Base-by-base conservation (phyloP, 192 early-diverging fungal species). In the Backusella sp. region DNA sequence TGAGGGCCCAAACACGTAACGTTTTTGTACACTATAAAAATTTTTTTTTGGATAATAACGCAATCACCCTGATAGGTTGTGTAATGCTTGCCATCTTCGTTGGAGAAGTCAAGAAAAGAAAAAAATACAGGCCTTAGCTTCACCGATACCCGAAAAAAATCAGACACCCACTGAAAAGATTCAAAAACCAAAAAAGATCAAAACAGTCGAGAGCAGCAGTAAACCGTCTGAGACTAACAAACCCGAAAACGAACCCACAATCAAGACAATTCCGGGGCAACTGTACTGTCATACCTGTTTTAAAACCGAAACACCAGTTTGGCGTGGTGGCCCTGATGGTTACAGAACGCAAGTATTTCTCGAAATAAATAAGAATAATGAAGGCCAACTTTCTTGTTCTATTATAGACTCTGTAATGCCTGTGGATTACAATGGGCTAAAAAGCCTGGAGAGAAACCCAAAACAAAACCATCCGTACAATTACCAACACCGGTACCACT, bases 361-460 rank as follows among this genome's bases (percentile, higher is more conserved):
- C 19, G 37, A 39, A 39, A 14, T 36, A 34, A 52, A 19, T 6
- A 32, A 34, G 11, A 28, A 36, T 73, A 5, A 35, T 14, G 56
- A 7, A 56, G 26, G n/a, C 5, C 28, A 39, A 41, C 67, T 41
- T 37, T 36, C 41, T 32, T 44, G 6, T 32, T 62, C 26, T 65
- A 15, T 44, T 69, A 34, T 71, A 78, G 81, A 26, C 75, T 82
- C 6, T 83, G 82, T 72, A 83, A 83, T 77, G 81, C 82, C 2
- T 83, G 76, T 69, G 81, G 76, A 9, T 70, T 77, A 62, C 44
- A 79, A 30, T 83, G 71, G 62, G 12, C 42, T 1, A 83, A 78
- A 70, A 62, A 73, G 15, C 5, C 8, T 39, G 21, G 41, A n/a
- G 14, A 15, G 1, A 70, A 39, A 39, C 37, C 37, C 0, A 39